Base-by-base conservation (phyloP, 306 rosid species). In the Sindora glabra region DNA sequence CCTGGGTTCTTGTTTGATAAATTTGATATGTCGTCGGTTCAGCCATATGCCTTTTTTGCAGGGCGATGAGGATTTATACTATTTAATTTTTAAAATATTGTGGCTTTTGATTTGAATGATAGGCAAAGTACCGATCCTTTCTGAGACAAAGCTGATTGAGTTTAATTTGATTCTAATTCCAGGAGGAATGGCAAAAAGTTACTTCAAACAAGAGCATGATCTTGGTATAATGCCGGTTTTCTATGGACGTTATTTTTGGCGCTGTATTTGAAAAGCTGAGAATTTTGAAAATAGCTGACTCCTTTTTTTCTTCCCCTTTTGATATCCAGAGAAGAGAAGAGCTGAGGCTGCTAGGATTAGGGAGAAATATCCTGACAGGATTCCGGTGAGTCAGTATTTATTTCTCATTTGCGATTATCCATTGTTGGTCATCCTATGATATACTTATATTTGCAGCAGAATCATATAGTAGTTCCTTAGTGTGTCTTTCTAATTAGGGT, bases 141-240 rank as follows among this genome's bases (percentile, higher is more conserved):
- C 26, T 9, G 3, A 10, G 66, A n/a, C n/a, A n/a, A 33, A 18
- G 36, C 9, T 61, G 12, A 42, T 61, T 68, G 71, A 56, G 56
- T 69, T 46, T 39, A 59, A 17, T 26, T 66, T 71, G 63, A 57
- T 84, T 58, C 7, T 69, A 49, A 51, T 81, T 80, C 30, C 88
- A 87, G 86, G 77, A 29, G 64, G 54, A 52, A 90, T 90, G 97
- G 89, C 95, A 48, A 90, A 68, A 85, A 87, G 97, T 67, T 90
- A 84, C 79, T 90, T 90, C 90, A 90, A 90, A 81, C 95, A 87
- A 78, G 97, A 90, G 71, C 94, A 90, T 68, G 97, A 90, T 81
- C 83, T 90, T 71, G 97, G 97, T 90, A 74, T 33, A 10, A 24
- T 22, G 18, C 13, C 6, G 18, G 10, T 54, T 74, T 48, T 48